Base-by-base conservation (phyloP, 2,329 filamentous ascomycete genomes). In the Talaromyces sp. region DNA sequence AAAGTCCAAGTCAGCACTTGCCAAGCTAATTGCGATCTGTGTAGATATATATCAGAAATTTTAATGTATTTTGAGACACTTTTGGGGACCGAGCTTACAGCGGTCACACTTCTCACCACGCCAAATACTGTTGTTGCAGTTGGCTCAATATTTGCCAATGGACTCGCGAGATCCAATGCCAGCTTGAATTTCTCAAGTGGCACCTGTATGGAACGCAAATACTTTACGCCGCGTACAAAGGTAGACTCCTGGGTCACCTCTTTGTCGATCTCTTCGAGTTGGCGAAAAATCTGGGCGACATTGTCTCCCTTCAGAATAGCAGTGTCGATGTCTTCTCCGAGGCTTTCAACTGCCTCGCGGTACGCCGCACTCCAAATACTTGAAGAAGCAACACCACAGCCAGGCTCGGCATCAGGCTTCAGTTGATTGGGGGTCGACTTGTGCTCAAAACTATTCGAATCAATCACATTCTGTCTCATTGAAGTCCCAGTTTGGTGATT, bases 321-420 rank as follows among this genome's bases (percentile, higher is more conserved):
- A 59, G 64, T 59, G 56, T 68, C 64, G 60, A 67, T 61, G 31
- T 68, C 65, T 57, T 70, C 61, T 7, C 65, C 59, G 41, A 70
- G 61, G 61, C 64, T 66, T 12, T 66, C 64, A 43, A 69, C 62
- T 58, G 66, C 68, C 58, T 71, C 67, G 50, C 66, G 65, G 54
- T 66, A 70, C 60, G 68, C 68, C 57, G 66, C 61, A 62, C 64
- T 70, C 69, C 67, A 71, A 55, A 70, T 62, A 58, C 68, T 65
- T 35, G 59, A 62, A 57, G 54, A 50, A 21, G 54, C 14, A 59
- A 51, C 43, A 38, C 14, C 43, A 26, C 19, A 21, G 43, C 9
- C 43, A 26, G 43, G 7, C 19, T 21, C 43, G 12, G 10, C 43
- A 50, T 9, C 3, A 24, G 19, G 19, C 10, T 3, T 24, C 43